Evolutionary conservation across 179 eudicot species (phyloP), one percentile per base, ranked within the genome.

Genomic region (Spergularia azorica): DNA sequence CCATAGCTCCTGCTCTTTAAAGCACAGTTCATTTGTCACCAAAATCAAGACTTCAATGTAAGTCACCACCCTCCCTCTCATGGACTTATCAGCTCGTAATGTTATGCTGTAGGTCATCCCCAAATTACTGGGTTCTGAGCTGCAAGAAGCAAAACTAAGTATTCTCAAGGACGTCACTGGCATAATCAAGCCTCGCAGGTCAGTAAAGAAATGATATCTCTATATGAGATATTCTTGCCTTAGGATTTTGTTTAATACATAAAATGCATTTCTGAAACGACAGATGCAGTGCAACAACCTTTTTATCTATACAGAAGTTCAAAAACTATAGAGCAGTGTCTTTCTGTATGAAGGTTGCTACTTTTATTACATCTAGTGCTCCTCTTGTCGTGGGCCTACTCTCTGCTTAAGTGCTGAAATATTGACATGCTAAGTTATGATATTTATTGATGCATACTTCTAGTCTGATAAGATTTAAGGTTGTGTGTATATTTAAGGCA

Each of bases 111-210:
- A 94, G 98, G 87, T 58, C 69, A 70, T 82, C 55, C 74, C 83
- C 69, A 89, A 83, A 83, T 43, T 94, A 79, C 77, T 87, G 55
- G 96, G 98, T 17, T 73, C 88, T 67, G 81, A 82, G 74, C 76
- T 87, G 43, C 86, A 83, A 50, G 85, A 81, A 82, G 86, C 97
- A 66, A 89, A 82, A 71, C 74, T 91, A 51, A 80, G 81, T 79
- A 91, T 94, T 46, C 57, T 94, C 63, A 85, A 86, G 68, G 88
- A 84, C 67, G 89, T 84, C 84, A 94, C 89, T 81, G 97, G 97
- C 48, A 72, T 88, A 67, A 83, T 91, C 75, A 87, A 89, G 80
- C 97, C 98, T 63, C 89, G 93, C 79, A 90, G 97, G 97, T 93
- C 57, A 63, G 85, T 80, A 46, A 18, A 21, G 16, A 52, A 39